Evolutionary conservation across 805 yeast genomes (phyloP).

Genomic region (Saccharomycopsis schoenii): DNA sequence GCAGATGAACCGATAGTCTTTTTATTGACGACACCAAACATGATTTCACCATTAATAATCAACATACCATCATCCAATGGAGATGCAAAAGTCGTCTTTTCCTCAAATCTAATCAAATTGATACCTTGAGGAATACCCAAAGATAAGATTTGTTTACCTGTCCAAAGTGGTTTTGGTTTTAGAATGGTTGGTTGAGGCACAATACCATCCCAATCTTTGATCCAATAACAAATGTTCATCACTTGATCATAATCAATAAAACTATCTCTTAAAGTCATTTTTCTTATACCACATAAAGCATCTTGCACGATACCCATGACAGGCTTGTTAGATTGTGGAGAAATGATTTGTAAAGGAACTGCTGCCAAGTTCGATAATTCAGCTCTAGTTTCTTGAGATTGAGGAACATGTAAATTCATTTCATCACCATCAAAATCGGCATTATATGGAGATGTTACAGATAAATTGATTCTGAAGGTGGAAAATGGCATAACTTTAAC

Average conservation of each 20-base stretch:
- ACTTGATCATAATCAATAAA: slow-evolving; percentile 89
- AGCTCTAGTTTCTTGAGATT: slow-evolving; percentile 95
- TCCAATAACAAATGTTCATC: slow-evolving; percentile 95
- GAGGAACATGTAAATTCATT: slow-evolving; percentile 99
- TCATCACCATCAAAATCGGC: slow-evolving; percentile 99
- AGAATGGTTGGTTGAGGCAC: slow-evolving; percentile 91
- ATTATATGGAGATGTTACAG: slow-evolving; percentile 98
- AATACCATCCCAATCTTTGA: slow-evolving; percentile 97
- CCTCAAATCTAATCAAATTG: slow-evolving; percentile 89
- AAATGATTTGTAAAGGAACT: slow-evolving; percentile 94
- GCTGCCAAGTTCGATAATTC: slow-evolving; percentile 93
- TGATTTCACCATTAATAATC: slow-evolving; percentile 87
- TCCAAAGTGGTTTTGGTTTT: slow-evolving; percentile 95
- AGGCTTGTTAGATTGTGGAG: slow-evolving; percentile 97
- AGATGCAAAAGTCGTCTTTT: slow-evolving; percentile 67
- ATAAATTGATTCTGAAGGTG: slow-evolving; percentile 89
- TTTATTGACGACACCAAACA: slow-evolving; percentile 97
- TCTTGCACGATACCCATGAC: slow-evolving; percentile 99
- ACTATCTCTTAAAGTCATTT: slow-evolving; percentile 83
- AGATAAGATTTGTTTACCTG: slow-evolving; percentile 91
- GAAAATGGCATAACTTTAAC: slow-evolving; percentile 98
- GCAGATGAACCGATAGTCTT: slow-evolving; percentile 98
- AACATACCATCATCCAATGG: slow-evolving; percentile 96
- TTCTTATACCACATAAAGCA: slow-evolving; percentile 93
- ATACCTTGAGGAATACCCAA: slow-evolving; percentile 94